Evolutionary conservation across 78 protist species (phyloP), one percentile per base, ranked within the genome.

Genomic region (Fonticula alba): DNA sequence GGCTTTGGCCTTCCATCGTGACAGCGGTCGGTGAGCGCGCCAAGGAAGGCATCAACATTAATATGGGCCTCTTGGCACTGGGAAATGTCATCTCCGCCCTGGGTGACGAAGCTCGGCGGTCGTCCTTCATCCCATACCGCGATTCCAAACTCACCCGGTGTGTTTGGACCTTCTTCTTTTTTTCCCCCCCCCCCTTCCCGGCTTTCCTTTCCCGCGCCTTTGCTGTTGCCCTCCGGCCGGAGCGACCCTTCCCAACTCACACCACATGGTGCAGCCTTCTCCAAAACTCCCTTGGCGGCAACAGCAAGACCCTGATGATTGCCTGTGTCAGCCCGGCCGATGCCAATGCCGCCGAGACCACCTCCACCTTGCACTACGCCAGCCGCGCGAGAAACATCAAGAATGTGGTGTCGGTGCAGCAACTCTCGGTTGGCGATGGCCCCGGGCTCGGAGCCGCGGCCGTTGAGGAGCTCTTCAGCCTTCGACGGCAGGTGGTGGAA

Each of bases 91-190:
- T 83, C 69, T 43, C 66, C 66, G 78, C 81, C 19, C 81, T 82
- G 19, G 79, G 79, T 47, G 83, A 77, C 38, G 37, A 17, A 6
- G 61, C 29, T 6, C 3, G 31, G 2, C 81, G 73, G n/a, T n/a
- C n/a, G n/a, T n/a, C n/a, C n/a, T n/a, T n/a, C 79, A 79, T 83
- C 33, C 89, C 89, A 1, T 83, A 83, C 68, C 51, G 89, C 15
- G 75, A 75, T 76, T 47, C 66, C 36, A 79, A 79, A 72, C 78
- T 79, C 46, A 73, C 79, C 33, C 55, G 79, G 52, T 27, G 51
- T 41, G 47, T 64, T 3, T 5, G 24, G 37, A 5, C 36, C 20
- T 7, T 5, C 29, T 19, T 7, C 27, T 15, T 24, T 69, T 26
- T 40, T 55, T 10, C 4, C 6, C 6, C 7, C 15, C 38, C 5